These are phyloP conservation scores for Cystobasidiaceae sp. DNA, from an alignment of 1,284 basidiomycete genomes.

Conservation along the genomic window DNA sequence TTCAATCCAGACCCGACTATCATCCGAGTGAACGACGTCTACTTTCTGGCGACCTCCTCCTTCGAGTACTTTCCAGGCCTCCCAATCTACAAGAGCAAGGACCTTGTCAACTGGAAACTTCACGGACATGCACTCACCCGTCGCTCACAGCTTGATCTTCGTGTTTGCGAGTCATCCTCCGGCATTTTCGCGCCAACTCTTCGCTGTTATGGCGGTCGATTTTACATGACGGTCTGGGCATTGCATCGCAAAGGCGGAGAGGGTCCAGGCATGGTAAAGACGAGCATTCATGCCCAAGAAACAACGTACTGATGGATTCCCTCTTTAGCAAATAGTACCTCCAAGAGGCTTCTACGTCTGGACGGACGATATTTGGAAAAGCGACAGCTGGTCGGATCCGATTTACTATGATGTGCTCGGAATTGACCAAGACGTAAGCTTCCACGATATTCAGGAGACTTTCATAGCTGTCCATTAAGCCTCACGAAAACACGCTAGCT, in stretches of 20 bases:
- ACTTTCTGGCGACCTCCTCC: conserved; percentile 40
- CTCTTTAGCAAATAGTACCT: conserved; percentile 15
- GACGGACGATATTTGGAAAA: conserved; percentile 40
- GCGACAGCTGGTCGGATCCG: conserved; percentile 37
- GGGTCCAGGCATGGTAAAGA: conserved; percentile 1
- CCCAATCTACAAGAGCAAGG: conserved; percentile 39
- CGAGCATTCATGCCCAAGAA: not conserved
- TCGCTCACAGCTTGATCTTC: conserved; percentile 37
- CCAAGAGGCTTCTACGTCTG: conserved; percentile 40
- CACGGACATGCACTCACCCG: conserved; percentile 41
- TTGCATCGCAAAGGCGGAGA: conserved; percentile 16
- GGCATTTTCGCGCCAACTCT: conserved; percentile 41
- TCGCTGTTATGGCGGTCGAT: conserved; percentile 37
- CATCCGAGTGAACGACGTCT: conserved; percentile 35
- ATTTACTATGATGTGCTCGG: conserved; percentile 37
- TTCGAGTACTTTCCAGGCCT: conserved; percentile 43
- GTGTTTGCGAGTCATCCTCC: conserved; percentile 33
- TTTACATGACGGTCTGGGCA: conserved; percentile 39
- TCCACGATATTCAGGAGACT: not conserved
- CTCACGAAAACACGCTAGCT: not conserved
- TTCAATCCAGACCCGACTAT: conserved; percentile 44
- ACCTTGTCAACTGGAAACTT: conserved; percentile 41
- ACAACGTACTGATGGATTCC: too few species aligned
- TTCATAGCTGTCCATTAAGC: not conserved
- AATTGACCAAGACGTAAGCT: conserved; percentile 40